These are phyloP conservation scores for Adansonia rubrostipa DNA, from an alignment of 441 rosid species.

Conservation along the genomic window DNA sequence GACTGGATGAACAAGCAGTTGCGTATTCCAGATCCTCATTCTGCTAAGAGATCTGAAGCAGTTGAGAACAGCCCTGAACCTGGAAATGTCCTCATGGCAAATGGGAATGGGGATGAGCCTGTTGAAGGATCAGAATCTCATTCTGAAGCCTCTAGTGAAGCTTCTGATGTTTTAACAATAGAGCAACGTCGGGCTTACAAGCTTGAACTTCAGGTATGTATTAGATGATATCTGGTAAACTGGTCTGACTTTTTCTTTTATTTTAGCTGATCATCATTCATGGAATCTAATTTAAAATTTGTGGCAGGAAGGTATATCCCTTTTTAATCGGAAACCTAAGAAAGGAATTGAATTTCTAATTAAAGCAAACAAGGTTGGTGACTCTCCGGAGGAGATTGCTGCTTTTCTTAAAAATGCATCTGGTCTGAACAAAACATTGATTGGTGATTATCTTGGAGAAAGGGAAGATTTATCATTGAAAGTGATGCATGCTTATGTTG, in stretches of 20 bases:
- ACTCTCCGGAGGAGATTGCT: constrained; percentile 95
- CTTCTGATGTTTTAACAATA: constrained; percentile 83
- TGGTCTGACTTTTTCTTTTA: constrained; percentile 20
- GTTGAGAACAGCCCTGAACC: constrained; percentile 61
- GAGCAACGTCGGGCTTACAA: constrained; percentile 99
- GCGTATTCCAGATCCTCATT: constrained; percentile 79
- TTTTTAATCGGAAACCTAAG: constrained; percentile 93
- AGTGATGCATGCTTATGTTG: constrained; percentile 98
- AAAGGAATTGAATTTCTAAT: constrained; percentile 97
- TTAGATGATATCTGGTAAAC: background rate
- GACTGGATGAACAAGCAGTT: constrained; percentile 98
- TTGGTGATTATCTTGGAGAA: constrained; percentile 99
- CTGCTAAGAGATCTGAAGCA: constrained; percentile 63
- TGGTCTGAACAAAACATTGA: constrained; percentile 81
- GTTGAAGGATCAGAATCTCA: constrained; percentile 82
- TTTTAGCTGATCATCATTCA: constrained; percentile 26
- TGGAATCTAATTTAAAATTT: constrained; percentile 50
- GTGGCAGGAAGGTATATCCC: constrained; percentile 99
- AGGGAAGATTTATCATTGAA: constrained; percentile 89
- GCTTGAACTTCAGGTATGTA: constrained; percentile 92
- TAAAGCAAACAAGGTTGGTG: constrained; percentile 93
- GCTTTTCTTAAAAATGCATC: constrained; percentile 86
- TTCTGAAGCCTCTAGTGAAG: constrained; percentile 82
- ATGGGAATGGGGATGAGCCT: constrained; percentile 82
- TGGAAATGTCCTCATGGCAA: constrained; percentile 63